phyloP scores from a whole-genome alignment of 176 grass and related monocot species.

The Triticum monococcum region DNA sequence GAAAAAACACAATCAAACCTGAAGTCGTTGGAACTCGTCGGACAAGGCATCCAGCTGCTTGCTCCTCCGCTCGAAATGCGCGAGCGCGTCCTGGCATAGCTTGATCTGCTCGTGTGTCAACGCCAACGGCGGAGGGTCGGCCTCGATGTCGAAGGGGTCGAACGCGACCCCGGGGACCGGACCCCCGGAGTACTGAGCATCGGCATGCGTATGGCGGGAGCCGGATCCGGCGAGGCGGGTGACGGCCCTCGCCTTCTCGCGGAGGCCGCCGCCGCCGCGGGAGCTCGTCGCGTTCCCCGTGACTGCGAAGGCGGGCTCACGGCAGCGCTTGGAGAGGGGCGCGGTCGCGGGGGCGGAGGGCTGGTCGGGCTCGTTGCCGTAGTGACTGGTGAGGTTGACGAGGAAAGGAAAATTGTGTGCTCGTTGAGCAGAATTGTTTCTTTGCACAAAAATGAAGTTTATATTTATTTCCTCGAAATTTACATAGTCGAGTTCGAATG shows the following conservation, averaged over 20 bases:
- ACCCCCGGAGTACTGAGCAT: neutral
- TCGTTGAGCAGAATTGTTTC: neutral
- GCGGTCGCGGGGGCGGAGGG: neutral
- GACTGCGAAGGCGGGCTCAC: neutral
- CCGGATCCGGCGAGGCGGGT: neutral
- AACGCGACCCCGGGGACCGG: neutral
- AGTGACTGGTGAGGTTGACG: neutral
- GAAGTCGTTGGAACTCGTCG: constrained; percentile 54
- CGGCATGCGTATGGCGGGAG: neutral
- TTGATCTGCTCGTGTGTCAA: constrained; percentile 56
- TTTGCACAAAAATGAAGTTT: neutral
- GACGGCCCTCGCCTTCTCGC: constrained; percentile 8
- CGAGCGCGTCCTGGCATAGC: constrained; percentile 53
- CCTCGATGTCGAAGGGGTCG: constrained; percentile 34
- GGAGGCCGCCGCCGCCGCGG: neutral
- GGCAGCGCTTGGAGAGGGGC: neutral
- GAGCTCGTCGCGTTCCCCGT: constrained; percentile 28
- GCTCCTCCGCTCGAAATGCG: constrained; percentile 50
- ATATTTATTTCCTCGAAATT: neutral
- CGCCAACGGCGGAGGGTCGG: constrained; percentile 31
- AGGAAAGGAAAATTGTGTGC: neutral
- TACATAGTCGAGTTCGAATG: neutral
- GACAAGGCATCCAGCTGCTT: constrained; percentile 18
- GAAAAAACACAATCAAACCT: constrained; percentile 35
- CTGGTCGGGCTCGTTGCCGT: constrained; percentile 13